Conservation (phyloP, 768 basidiomycete genomes). For the Boletus edulis region DNA sequence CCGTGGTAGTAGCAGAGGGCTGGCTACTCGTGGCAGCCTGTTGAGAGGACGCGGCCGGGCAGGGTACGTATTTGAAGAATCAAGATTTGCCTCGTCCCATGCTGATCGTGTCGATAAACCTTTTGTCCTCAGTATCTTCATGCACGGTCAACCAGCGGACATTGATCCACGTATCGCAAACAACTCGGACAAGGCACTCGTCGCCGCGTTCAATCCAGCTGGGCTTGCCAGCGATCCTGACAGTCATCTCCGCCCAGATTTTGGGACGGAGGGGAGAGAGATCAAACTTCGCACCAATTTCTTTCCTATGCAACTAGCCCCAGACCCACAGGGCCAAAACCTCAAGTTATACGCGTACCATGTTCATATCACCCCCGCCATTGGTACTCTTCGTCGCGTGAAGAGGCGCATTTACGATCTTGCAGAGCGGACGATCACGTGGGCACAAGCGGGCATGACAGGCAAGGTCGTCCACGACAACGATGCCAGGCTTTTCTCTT, state of each 20-base stretch:
- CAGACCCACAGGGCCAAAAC: not conserved
- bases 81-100: too few species aligned
- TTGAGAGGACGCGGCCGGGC: not conserved
- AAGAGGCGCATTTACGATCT: not conserved
- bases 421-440: not conserved
- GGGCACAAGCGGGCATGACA: not conserved
- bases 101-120: not conserved
- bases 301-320: not conserved
- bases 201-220: not conserved
- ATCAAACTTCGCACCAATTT: constrained; percentile 1
- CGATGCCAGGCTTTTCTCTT: not conserved
- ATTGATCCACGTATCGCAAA: not conserved
- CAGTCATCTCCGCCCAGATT: not conserved
- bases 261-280: not conserved
- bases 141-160: not conserved
- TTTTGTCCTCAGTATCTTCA: not conserved
- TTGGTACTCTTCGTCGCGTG: not conserved
- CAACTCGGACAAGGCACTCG: not conserved
- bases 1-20: not conserved
- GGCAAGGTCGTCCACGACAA: not conserved
- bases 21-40: not conserved
- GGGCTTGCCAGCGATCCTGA: not conserved
- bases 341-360: not conserved
- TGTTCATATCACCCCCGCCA: not conserved
- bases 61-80: not conserved